Conservation (phyloP, 2,329 filamentous ascomycete species). For the Cadophora sp. region DNA sequence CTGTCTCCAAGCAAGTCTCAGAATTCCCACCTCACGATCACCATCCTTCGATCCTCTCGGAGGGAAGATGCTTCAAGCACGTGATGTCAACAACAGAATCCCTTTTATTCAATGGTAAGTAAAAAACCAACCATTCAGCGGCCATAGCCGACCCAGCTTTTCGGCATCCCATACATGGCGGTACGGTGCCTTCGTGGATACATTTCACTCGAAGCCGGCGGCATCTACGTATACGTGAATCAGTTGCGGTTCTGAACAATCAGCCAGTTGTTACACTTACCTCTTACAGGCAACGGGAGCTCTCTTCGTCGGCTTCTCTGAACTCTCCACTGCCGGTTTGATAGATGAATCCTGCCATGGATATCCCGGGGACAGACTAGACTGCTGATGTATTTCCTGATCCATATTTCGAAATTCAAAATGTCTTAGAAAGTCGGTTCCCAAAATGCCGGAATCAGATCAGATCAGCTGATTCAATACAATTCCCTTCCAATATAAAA, state of each 20-base stretch:
- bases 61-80: not conserved
- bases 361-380: not conserved
- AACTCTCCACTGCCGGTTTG: not conserved
- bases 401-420: not conserved
- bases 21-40: slow-evolving; percentile 10
- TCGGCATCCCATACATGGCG: slow-evolving; percentile 20
- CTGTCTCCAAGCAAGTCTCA: not conserved
- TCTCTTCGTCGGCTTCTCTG: slow-evolving; percentile 1
- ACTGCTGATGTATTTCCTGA: not conserved
- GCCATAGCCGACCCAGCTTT: slow-evolving; percentile 9
- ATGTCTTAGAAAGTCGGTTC: not conserved
- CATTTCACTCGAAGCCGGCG: slow-evolving; percentile 20
- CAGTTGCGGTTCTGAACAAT: not conserved
- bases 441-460: not conserved
- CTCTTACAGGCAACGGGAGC: slow-evolving; percentile 19
- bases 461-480: not conserved
- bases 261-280: not conserved
- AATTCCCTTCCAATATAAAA: not conserved
- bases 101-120: not conserved
- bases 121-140: slow-evolving; percentile 11
- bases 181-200: slow-evolving; percentile 12
- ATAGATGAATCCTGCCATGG: not conserved
- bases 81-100: slow-evolving; percentile 4
- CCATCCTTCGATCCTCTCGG: slow-evolving; percentile 10
- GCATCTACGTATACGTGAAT: not conserved